Conservation (phyloP, 345 rosid species). For the Gossypium australe region DNA sequence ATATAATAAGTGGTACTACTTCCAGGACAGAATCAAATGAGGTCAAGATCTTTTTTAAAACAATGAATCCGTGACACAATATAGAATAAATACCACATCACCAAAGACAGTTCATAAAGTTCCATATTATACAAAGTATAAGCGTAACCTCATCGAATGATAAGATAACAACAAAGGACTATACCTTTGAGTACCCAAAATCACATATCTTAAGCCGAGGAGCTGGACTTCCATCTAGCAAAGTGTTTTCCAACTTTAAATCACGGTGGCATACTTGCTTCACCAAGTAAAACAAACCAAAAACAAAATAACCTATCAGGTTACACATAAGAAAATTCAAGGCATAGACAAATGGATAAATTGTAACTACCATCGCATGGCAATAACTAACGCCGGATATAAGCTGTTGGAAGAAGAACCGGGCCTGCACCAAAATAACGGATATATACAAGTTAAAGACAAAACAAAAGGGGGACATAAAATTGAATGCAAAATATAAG, state of each 20-base stretch:
- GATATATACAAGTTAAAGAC: not conserved
- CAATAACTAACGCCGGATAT: slow-evolving; percentile 93
- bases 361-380: slow-evolving; percentile 75
- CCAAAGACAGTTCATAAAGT: not conserved
- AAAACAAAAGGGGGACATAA: not conserved
- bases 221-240: slow-evolving; percentile 93
- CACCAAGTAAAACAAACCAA: slow-evolving; percentile 21
- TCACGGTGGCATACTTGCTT: slow-evolving; percentile 98
- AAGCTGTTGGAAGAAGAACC: slow-evolving; percentile 97
- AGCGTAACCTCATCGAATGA: not conserved
- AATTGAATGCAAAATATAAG: not conserved
- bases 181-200: slow-evolving; percentile 94
- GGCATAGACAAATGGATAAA: not conserved
- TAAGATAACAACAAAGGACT: not conserved
- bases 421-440: slow-evolving; percentile 50
- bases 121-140: not conserved
- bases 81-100: not conserved
- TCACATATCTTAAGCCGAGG: slow-evolving; percentile 94
- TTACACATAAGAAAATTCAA: not conserved
- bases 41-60: not conserved
- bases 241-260: slow-evolving; percentile 79
- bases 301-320: slow-evolving; percentile 1
- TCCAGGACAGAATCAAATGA: not conserved
- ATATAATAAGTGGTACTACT: too few relatives aligned
- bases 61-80: not conserved